A percentile compares a stretch with the other conserved stretches of the same genome.
phyloP scores from a whole-genome alignment of 2,329 filamentous ascomycete genomes.

The Cladobotryum mycophilum region DNA sequence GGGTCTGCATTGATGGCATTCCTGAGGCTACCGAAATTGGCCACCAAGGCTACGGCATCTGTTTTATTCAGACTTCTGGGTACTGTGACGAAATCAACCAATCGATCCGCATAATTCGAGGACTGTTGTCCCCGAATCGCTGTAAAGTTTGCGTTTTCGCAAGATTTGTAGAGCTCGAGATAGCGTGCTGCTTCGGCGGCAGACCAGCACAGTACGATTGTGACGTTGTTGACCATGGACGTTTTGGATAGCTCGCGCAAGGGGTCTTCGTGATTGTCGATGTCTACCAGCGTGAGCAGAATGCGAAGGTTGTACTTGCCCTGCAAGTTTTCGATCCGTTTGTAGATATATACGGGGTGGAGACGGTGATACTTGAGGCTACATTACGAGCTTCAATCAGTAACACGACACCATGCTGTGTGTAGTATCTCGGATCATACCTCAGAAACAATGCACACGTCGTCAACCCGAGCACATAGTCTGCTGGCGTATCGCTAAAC shows the following conservation, averaged over 20 bases:
- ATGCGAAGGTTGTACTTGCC: conserved; percentile 84
- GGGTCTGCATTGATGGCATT: conserved; percentile 81
- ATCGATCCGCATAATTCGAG: conserved; percentile 73
- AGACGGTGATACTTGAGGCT: conserved; percentile 93
- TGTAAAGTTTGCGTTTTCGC: conserved; percentile 73
- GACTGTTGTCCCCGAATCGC: conserved; percentile 83
- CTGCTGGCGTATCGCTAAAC: conserved; percentile 91
- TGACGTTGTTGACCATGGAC: conserved; percentile 85
- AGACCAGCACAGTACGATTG: conserved; percentile 88
- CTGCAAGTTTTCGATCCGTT: conserved; percentile 75
- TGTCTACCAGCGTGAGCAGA: conserved; percentile 87
- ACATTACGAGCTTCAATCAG: conserved; percentile 4
- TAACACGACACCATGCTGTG: not conserved
- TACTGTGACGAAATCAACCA: conserved; percentile 89
- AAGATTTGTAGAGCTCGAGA: conserved; percentile 89
- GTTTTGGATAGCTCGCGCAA: conserved; percentile 90
- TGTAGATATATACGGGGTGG: conserved; percentile 97
- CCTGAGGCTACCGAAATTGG: conserved; percentile 83
- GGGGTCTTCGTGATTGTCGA: conserved; percentile 85
- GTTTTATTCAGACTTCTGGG: conserved; percentile 90
- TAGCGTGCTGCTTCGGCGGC: conserved; percentile 91
- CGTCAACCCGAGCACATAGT: conserved; percentile 81
- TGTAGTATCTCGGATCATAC: conserved; percentile 19
- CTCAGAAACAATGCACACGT: conserved; percentile 88
- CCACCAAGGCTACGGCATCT: conserved; percentile 83